Conservation (phyloP, 1,139 yeast species). For the Lodderomyces elongisporus region DNA sequence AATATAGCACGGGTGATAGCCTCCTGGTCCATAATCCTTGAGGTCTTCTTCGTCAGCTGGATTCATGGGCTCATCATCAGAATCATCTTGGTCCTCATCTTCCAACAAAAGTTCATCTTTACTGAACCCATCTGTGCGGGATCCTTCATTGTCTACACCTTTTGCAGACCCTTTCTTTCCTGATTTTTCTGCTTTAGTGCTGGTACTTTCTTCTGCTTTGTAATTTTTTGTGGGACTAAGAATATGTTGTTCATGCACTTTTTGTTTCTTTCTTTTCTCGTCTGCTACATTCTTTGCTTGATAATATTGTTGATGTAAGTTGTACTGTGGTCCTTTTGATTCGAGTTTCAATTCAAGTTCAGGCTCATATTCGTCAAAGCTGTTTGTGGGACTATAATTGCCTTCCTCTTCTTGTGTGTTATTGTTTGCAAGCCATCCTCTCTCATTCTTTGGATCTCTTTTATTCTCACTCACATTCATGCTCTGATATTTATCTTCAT, state of each 20-base stretch:
- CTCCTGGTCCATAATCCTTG: slow-evolving; percentile 73
- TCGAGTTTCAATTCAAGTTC: slow-evolving; percentile 6
- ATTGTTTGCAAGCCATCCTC: neutral
- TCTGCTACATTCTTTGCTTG: slow-evolving; percentile 1
- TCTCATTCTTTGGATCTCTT: too few relatives aligned
- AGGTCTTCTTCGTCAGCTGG: slow-evolving; percentile 61
- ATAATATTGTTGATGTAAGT: slow-evolving; percentile 2
- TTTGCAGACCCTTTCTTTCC: neutral
- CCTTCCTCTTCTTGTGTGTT: too few relatives aligned
- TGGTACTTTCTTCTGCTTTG: neutral
- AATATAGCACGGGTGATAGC: slow-evolving; percentile 78
- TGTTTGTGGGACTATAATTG: neutral
- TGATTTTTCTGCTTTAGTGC: neutral
- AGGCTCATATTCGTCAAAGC: slow-evolving; percentile 17
- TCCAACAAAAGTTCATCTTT: slow-evolving; percentile 25
- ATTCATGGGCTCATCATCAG: slow-evolving; percentile 30
- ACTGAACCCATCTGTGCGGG: slow-evolving; percentile 16
- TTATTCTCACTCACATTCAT: too few relatives aligned
- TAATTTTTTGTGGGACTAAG: neutral
- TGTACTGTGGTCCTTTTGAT: slow-evolving; percentile 3
- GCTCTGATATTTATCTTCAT: neutral
- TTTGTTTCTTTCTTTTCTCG: slow-evolving; percentile 1
- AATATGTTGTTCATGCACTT: neutral
- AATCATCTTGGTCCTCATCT: slow-evolving; percentile 25
- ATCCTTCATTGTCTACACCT: neutral